These are phyloP conservation scores for Agroathelia rolfsii DNA, from an alignment of 1,284 basidiomycete species.

Conservation along the genomic window DNA sequence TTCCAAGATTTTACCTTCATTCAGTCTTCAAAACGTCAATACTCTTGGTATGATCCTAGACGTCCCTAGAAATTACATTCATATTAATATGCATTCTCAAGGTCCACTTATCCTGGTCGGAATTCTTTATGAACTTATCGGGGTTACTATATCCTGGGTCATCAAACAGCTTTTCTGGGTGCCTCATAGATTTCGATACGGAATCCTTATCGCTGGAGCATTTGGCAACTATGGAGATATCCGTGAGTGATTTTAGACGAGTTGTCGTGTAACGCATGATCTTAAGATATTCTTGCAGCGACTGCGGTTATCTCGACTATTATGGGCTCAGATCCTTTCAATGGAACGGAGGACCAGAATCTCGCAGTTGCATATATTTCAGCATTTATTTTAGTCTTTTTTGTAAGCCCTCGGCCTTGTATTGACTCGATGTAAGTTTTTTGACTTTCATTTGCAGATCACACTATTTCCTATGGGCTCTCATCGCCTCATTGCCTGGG, in stretches of 20 bases:
- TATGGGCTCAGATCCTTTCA: constrained; percentile 41
- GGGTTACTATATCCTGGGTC: constrained; percentile 44
- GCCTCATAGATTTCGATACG: constrained; percentile 64
- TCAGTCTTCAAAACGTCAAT: constrained; percentile 52
- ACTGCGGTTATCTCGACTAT: constrained; percentile 54
- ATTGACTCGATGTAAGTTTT: too few species aligned
- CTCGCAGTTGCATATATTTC: constrained; percentile 59
- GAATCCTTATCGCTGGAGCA: constrained; percentile 54
- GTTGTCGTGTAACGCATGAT: too few species aligned
- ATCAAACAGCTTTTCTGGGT: constrained; percentile 67
- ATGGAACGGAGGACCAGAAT: constrained; percentile 36
- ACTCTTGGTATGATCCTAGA: constrained; percentile 42
- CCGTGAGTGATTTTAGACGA: too few species aligned
- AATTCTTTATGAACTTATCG: constrained; percentile 41
- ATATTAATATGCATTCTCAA: too few species aligned
- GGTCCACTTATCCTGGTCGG: constrained; percentile 48
- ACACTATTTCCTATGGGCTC: constrained; percentile 56
- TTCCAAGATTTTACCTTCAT: constrained; percentile 68
- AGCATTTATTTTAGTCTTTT: constrained; percentile 33
- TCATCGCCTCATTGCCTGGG: constrained; percentile 40
- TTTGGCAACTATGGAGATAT: constrained; percentile 62
- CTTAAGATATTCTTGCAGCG: constrained; percentile 29
- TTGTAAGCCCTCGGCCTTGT: constrained; percentile 19
- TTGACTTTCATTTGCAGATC: constrained; percentile 37
- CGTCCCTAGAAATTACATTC: too few species aligned